Percentiles rank a stretch among this genome's conserved stretches.
Conservation (phyloP, 139 green algal species). For the Chlamydomonas applanata region DNA sequence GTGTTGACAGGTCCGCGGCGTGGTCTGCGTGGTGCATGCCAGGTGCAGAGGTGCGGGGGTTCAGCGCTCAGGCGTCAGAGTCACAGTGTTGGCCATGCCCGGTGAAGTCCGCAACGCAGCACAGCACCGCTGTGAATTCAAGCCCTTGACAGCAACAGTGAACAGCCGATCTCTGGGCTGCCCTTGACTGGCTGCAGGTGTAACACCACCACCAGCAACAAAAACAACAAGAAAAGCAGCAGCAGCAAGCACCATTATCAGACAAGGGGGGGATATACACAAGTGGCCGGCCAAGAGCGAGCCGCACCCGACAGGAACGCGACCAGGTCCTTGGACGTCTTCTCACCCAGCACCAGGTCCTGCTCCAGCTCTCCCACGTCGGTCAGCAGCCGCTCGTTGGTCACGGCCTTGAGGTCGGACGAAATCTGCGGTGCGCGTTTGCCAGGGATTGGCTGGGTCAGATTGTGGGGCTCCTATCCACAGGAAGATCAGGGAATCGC, state of each 20-base stretch:
- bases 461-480: too few relatives aligned
- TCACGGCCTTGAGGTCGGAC: slow-evolving; percentile 61
- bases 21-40: slow-evolving; percentile 20
- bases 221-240: not conserved
- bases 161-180: too few relatives aligned
- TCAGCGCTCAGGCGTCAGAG: too few relatives aligned
- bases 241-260: too few relatives aligned
- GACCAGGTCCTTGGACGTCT: slow-evolving; percentile 88
- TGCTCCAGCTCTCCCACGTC: slow-evolving; percentile 92
- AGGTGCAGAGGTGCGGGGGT: too few relatives aligned
- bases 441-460: too few relatives aligned
- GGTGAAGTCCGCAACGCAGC: not conserved
- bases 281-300: not conserved
- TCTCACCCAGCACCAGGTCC: slow-evolving; percentile 94
- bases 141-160: not conserved
- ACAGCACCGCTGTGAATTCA: not conserved
- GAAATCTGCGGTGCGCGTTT: slow-evolving; percentile 21
- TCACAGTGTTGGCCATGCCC: not conserved
- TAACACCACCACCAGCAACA: too few relatives aligned
- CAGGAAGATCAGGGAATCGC: too few relatives aligned
- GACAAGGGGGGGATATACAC: too few relatives aligned
- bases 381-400: slow-evolving; percentile 65
- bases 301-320: slow-evolving; percentile 52
- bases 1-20: slow-evolving; percentile 14
- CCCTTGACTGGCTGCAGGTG: too few relatives aligned